Evolutionary conservation across 2,329 filamentous ascomycete genomes (phyloP).

Genomic region (Colletotrichum sublineola): DNA sequence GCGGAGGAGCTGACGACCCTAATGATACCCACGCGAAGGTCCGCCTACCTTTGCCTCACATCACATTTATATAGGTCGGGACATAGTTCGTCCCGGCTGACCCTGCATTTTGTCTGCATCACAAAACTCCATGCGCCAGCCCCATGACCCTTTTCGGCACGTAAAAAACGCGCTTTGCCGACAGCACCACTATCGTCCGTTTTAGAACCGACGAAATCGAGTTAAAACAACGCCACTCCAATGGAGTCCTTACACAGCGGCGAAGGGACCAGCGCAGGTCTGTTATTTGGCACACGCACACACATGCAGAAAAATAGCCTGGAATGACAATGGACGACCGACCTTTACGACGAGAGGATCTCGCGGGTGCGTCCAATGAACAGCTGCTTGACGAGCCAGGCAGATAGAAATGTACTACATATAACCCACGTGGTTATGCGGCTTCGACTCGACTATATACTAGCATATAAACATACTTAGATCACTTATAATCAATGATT

Average conservation of each 20-base stretch:
- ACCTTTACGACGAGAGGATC: not conserved
- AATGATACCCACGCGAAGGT: conserved; percentile 38
- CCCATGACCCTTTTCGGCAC: not conserved
- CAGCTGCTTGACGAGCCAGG: not conserved
- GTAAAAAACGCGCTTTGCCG: not conserved
- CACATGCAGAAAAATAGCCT: too few species aligned
- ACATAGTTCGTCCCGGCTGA: not conserved
- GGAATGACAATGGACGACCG: not conserved
- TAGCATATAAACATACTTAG: not conserved
- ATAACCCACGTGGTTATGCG: not conserved
- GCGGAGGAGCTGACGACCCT: conserved; percentile 16
- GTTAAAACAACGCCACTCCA: not conserved
- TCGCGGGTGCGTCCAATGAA: not conserved
- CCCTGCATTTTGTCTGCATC: not conserved
- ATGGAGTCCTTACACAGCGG: not conserved
- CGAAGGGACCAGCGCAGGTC: not conserved
- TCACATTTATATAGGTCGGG: conserved; percentile 2
- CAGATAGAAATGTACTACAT: not conserved
- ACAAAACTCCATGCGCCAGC: not conserved
- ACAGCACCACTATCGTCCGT: not conserved
- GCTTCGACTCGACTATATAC: not conserved
- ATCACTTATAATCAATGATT: conserved; percentile 14
- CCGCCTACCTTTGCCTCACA: conserved; percentile 21
- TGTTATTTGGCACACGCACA: not conserved
- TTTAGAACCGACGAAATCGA: not conserved